A percentile compares a stretch with the other conserved stretches of the same genome.
Conservation (phyloP, 345 rosid genomes). For the Salix viminalis region DNA sequence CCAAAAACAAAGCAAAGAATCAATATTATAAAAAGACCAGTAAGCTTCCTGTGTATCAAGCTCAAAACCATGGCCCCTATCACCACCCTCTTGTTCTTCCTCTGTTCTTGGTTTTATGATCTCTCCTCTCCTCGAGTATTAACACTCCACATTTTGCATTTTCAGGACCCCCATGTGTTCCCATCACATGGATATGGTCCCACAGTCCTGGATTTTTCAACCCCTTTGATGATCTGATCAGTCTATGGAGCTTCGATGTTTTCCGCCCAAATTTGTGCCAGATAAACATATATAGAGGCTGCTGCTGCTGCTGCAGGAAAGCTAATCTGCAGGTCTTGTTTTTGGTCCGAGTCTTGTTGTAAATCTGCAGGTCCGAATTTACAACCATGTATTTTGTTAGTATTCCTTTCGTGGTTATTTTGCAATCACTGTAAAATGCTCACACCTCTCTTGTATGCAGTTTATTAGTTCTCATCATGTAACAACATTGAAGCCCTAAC, state of each 20-base stretch:
- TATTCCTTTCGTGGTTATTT: neutral
- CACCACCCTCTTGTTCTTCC: conserved; percentile 22
- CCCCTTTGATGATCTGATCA: neutral
- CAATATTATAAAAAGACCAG: neutral
- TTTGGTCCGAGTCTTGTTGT: neutral
- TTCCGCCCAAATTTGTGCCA: neutral
- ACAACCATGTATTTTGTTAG: neutral
- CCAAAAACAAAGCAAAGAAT: neutral
- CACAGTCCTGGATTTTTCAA: neutral
- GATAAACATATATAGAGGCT: neutral
- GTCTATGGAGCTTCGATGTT: neutral
- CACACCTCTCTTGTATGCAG: neutral
- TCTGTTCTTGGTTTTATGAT: conserved; percentile 13
- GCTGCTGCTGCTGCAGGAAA: neutral
- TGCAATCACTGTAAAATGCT: neutral
- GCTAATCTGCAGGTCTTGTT: neutral
- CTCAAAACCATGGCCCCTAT: conserved; percentile 20
- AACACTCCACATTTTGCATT: neutral
- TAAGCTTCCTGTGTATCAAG: neutral
- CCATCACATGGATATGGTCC: conserved; percentile 8
- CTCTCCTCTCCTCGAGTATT: neutral
- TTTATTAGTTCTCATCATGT: neutral
- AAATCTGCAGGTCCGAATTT: neutral
- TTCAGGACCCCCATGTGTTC: neutral
- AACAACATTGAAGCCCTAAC: neutral